Base-by-base conservation (phyloP, 108 stramenopile genomes). In the Cylindrotheca fusiformis region DNA sequence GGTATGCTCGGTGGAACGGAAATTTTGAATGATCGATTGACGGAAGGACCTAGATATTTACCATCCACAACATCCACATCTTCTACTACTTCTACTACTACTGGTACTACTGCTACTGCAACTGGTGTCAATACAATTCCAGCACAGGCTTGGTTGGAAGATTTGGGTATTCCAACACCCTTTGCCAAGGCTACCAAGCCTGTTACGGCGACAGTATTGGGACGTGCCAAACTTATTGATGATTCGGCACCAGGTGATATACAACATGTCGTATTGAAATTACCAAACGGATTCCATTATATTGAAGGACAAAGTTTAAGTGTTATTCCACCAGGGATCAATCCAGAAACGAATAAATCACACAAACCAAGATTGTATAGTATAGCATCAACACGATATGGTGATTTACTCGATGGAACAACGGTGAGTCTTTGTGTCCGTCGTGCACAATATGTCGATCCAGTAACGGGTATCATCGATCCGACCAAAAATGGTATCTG, bases 231-330 rank as follows among this genome's bases (percentile, higher is more conserved):
- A 33, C 55, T 91, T 24, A 94, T 94, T 52, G 46, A 52, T 1
- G 75, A 79, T 18, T 84, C 85, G 64, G 90, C 93, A 12, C 90
- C 90, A 14, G 93, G 93, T 20, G 93, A 94, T 62, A 91, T 94
- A 55, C 80, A 88, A 49, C 93, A 94, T 58, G 63, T 94, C 32
- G 30, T 91, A 10, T 32, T 94, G 61, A 51, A 65, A 25, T 71
- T 91, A 1, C 90, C 88, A 6, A 74, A 79, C 17, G 86, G 85
- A 20, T 79, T 91, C 67, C 93, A 90, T 52, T 94, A 94, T 63
- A 82, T 91, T 29, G 93, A 94, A 71, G 93, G 88, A 52, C 88
- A 94, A 63, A 85, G 83, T 8, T 63, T 94, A 1, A 76, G 77
- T 52, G 93, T 94, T 54, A 84, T 91, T 63, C 90, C 93, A 5